Conservation (phyloP, 352 stramenopile species). For the Phytophthora multivora region DNA sequence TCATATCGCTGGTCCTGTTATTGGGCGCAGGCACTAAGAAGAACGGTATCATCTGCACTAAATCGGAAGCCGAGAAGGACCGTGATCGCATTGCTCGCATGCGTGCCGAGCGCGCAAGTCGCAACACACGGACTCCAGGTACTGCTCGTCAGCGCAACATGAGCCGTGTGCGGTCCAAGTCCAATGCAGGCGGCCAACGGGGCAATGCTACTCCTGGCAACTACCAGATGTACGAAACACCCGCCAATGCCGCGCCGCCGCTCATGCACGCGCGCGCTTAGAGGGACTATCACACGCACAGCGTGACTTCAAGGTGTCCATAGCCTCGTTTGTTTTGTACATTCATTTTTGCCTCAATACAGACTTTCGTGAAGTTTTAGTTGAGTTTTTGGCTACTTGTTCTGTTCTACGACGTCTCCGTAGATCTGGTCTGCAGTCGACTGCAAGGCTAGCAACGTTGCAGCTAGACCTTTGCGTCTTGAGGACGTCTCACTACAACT, state of each 20-base stretch:
- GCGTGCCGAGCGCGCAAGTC: conserved; percentile 44
- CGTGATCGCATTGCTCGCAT: conserved; percentile 46
- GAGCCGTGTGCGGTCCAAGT: conserved; percentile 65
- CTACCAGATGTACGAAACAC: conserved; percentile 73
- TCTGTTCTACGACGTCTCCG: conserved; percentile 3
- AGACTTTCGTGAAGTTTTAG: conserved; percentile 35
- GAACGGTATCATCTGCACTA: conserved; percentile 67
- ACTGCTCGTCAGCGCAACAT: conserved; percentile 60
- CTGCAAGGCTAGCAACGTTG: too few relatives aligned
- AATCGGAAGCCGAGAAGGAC: conserved; percentile 50
- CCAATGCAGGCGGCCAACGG: conserved; percentile 36
- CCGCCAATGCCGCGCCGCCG: conserved; percentile 39
- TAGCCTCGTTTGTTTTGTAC: conserved; percentile 32
- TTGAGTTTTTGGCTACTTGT: neutral
- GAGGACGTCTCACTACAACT: too few relatives aligned
- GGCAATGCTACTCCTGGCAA: conserved; percentile 27
- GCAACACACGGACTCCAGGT: conserved; percentile 44
- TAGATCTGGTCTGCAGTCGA: conserved; percentile 10
- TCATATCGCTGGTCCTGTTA: conserved; percentile 49
- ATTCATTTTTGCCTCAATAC: conserved; percentile 40
- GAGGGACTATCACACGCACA: conserved; percentile 2
- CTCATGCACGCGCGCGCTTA: conserved; percentile 44
- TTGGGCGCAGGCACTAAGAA: conserved; percentile 59
- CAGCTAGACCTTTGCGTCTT: too few relatives aligned
- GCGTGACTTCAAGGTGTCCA: conserved; percentile 22